phyloP scores from a whole-genome alignment of 768 basidiomycete genomes.

The Suillus luteus region DNA sequence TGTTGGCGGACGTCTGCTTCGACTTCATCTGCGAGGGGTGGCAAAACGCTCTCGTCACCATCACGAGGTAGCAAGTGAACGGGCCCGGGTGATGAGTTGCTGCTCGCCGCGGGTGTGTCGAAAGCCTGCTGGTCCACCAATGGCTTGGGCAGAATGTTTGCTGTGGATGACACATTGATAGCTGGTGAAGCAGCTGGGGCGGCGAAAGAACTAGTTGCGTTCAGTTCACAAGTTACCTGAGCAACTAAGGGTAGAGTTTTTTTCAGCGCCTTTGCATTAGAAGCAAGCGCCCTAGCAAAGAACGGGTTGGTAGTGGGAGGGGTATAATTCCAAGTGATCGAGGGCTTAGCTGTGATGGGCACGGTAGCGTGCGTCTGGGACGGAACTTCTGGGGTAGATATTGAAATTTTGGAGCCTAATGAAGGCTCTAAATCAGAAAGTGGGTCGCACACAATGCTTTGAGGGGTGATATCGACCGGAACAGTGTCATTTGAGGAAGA shows the following conservation, averaged over 20 bases:
- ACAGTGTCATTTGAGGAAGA: not conserved
- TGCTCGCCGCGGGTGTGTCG: too few species aligned
- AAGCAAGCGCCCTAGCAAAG: conserved; percentile 1
- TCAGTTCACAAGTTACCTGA: not conserved
- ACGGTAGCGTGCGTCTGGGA: not conserved
- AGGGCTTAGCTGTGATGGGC: not conserved
- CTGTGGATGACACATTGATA: not conserved
- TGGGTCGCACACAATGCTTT: not conserved
- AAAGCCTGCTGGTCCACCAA: not conserved
- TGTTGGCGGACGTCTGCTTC: too few species aligned
- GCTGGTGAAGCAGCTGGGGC: not conserved
- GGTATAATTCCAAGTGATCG: not conserved
- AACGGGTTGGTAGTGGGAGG: conserved; percentile 1
- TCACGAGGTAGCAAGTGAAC: not conserved
- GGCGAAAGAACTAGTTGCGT: not conserved
- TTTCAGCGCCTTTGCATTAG: not conserved
- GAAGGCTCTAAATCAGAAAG: not conserved
- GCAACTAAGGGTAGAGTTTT: not conserved
- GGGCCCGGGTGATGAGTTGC: not conserved
- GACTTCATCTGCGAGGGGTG: not conserved
- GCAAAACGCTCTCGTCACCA: not conserved
- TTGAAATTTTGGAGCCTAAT: not conserved
- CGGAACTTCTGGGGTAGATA: not conserved
- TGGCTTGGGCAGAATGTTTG: not conserved
- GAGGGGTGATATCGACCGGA: not conserved